Base-by-base conservation (phyloP, 1,284 basidiomycete genomes). In the Cystobasidium slooffiae region DNA sequence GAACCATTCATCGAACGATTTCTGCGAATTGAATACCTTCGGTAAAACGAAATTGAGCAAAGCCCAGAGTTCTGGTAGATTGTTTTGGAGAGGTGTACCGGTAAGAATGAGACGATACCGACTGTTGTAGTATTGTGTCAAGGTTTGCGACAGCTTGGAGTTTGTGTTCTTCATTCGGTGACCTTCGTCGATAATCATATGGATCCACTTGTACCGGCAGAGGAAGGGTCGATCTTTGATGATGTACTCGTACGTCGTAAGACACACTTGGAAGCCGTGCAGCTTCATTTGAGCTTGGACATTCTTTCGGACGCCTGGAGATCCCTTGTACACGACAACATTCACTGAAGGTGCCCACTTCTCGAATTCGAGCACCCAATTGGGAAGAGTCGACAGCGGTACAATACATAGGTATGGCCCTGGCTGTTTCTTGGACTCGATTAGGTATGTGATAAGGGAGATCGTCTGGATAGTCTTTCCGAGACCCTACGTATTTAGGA, bases 1-100 rank as follows among this genome's bases (percentile, higher is more conserved):
- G 87, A 99, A 99, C 97, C 97, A 99, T 82, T 99, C 97, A 81
- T 99, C 97, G 82, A 99, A 99, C 59, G 94, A 97, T 83, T 98
- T 97, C 79, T 98, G 95, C 4, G 96, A 99, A 85, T 99, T 99
- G 88, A 99, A 99, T 81, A 99, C 91, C 84, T 94, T 97, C 24
- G 97, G 97, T 20, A 99, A 86, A 61, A 95, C 96, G 82, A 99
- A 99, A 84, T 99, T 99, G 82, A 99, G 91, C 73, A 99, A 86
- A 1, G 97, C 89, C 97, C 97, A 99, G 52, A 99, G 85, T 83
- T 99, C 97, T 14, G 97, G 96, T 49, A 99, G 88, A 82, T 99
- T 99, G 86, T 99, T 99, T 83, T 85, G 77, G 20, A 99, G 87
- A 39, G 97, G 97, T 3, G 97, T 99, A 82, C 97, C 97, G 10